Evolutionary conservation across 2,329 filamentous ascomycete genomes (phyloP).

Genomic region (Fusarium decemcellulare): DNA sequence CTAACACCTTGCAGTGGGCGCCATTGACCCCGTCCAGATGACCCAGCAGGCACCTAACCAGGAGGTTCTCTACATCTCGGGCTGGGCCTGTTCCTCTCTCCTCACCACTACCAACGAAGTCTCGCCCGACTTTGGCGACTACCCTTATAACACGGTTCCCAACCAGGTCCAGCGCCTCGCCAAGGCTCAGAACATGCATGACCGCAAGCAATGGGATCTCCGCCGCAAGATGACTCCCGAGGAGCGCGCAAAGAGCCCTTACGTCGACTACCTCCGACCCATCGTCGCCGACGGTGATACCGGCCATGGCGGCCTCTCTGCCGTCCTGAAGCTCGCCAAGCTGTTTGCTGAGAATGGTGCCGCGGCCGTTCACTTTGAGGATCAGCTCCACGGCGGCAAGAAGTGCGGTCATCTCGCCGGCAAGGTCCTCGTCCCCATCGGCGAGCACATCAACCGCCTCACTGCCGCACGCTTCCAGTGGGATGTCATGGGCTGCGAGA

Average conservation of each 20-base stretch:
- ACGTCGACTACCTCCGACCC: slow-evolving; percentile 91
- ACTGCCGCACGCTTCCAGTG: slow-evolving; percentile 95
- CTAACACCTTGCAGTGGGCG: slow-evolving; percentile 77
- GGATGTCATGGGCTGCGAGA: slow-evolving; percentile 98
- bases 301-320: slow-evolving; percentile 91
- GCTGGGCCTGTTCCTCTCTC: slow-evolving; percentile 96
- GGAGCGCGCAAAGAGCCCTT: slow-evolving; percentile 82
- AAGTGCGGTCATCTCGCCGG: slow-evolving; percentile 98
- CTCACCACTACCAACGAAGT: slow-evolving; percentile 97
- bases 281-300: slow-evolving; percentile 98
- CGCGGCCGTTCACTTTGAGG: slow-evolving; percentile 96
- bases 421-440: slow-evolving; percentile 93
- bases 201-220: slow-evolving; percentile 93
- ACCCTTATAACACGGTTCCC: slow-evolving; percentile 98
- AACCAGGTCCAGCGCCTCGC: slow-evolving; percentile 97
- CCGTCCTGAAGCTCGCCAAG: slow-evolving; percentile 96
- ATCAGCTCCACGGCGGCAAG: slow-evolving; percentile 97
- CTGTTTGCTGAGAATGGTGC: slow-evolving; percentile 98
- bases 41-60: slow-evolving; percentile 97
- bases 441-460: slow-evolving; percentile 96
- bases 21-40: slow-evolving; percentile 99
- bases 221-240: slow-evolving; percentile 83
- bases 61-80: slow-evolving; percentile 95
- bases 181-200: slow-evolving; percentile 97
- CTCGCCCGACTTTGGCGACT: slow-evolving; percentile 97